phyloP scores from a whole-genome alignment of 2,329 filamentous ascomycete species.

The Fusarium irregulare region DNA sequence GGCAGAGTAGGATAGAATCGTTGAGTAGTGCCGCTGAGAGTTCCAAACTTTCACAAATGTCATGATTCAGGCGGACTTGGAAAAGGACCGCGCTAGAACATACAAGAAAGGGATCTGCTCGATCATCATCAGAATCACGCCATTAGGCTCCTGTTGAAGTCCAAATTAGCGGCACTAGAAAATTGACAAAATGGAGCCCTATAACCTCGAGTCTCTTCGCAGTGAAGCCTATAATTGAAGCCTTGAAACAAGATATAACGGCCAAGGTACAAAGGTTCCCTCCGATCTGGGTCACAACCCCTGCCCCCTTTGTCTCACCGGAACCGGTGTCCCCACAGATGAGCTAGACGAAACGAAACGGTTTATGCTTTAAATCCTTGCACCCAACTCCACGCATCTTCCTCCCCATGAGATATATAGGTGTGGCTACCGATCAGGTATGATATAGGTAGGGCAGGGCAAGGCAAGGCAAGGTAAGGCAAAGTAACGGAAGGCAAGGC shows the following conservation, averaged over 20 bases:
- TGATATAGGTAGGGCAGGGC: conserved; percentile 30
- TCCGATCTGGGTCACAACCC: conserved; percentile 33
- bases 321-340: conserved; percentile 35
- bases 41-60: neutral
- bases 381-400: conserved; percentile 23
- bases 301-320: conserved; percentile 39
- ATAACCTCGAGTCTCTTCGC: conserved; percentile 3
- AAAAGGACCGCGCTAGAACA: conserved; percentile 34
- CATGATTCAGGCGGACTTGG: conserved; percentile 27
- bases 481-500: conserved; percentile 1
- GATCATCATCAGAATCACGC: conserved; percentile 38
- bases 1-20: neutral
- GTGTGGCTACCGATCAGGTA: conserved; percentile 22
- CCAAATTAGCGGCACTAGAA: conserved; percentile 24
- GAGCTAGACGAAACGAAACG: conserved; percentile 37
- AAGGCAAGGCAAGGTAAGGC: neutral
- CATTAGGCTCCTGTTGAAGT: conserved; percentile 35
- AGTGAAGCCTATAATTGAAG: conserved; percentile 34
- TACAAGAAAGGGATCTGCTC: conserved; percentile 38
- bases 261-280: conserved; percentile 33
- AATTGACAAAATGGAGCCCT: conserved; percentile 28
- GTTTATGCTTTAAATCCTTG: conserved; percentile 36
- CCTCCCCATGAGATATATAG: conserved; percentile 27
- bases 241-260: conserved; percentile 34
- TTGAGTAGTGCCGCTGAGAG: conserved; percentile 3